These are phyloP conservation scores for Pythium rhizo-oryzae DNA, from an alignment of 352 stramenopile species.

Conservation along the genomic window DNA sequence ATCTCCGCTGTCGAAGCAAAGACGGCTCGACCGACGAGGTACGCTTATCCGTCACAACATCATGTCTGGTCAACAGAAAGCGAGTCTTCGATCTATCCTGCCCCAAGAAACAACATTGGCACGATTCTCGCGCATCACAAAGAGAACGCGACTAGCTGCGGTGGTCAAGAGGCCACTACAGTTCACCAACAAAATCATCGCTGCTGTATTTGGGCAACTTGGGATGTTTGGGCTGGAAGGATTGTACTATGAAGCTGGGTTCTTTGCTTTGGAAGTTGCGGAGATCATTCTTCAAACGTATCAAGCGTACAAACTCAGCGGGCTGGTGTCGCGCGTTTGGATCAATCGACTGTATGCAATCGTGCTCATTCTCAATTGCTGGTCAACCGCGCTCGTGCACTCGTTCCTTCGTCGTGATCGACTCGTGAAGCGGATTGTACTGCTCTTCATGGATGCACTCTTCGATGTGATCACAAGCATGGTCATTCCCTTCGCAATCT, in stretches of 20 bases:
- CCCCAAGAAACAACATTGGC: neutral
- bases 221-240: slow-evolving; percentile 16
- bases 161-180: neutral
- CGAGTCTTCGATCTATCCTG: neutral
- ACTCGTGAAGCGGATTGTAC: slow-evolving; percentile 11
- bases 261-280: slow-evolving; percentile 8
- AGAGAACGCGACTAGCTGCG: neutral
- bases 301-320: slow-evolving; percentile 21
- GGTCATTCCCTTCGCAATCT: slow-evolving; percentile 19
- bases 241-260: slow-evolving; percentile 8
- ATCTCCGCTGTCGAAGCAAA: neutral
- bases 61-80: neutral
- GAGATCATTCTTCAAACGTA: slow-evolving; percentile 21
- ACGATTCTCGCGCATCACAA: neutral
- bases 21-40: neutral
- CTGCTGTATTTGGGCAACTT: neutral
- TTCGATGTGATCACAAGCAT: slow-evolving; percentile 24
- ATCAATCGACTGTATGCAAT: slow-evolving; percentile 18
- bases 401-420: neutral
- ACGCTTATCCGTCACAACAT: slow-evolving; percentile 1
- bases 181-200: neutral
- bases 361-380: slow-evolving; percentile 22
- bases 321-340: slow-evolving; percentile 9
- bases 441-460: slow-evolving; percentile 9
- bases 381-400: slow-evolving; percentile 16